phyloP scores from a whole-genome alignment of 257 asterid species.

The Ligustrum vulgare region DNA sequence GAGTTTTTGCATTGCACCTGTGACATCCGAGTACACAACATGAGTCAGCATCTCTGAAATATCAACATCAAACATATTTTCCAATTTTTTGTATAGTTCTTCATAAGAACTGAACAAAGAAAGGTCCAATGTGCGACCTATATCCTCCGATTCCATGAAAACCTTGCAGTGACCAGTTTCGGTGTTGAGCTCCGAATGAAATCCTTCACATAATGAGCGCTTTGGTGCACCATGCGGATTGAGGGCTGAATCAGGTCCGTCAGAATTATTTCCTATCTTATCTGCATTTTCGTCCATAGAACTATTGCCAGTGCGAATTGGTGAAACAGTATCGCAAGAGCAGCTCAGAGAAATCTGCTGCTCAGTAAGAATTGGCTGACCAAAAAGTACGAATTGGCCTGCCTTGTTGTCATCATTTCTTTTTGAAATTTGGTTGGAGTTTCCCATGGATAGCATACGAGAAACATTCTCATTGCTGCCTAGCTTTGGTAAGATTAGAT shows the following conservation, averaged over 20 bases:
- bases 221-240: slow-evolving; percentile 40
- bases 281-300: slow-evolving; percentile 50
- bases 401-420: slow-evolving; percentile 37
- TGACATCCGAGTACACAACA: slow-evolving; percentile 51
- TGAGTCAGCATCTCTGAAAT: slow-evolving; percentile 52
- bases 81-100: slow-evolving; percentile 55
- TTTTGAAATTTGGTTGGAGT: slow-evolving; percentile 35
- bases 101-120: slow-evolving; percentile 64
- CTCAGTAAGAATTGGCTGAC: slow-evolving; percentile 66
- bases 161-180: slow-evolving; percentile 75
- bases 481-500: slow-evolving; percentile 28
- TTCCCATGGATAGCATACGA: slow-evolving; percentile 66
- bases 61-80: slow-evolving; percentile 55
- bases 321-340: slow-evolving; percentile 50
- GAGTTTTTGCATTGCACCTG: slow-evolving; percentile 54
- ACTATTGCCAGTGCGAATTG: slow-evolving; percentile 40
- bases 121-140: slow-evolving; percentile 77
- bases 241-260: slow-evolving; percentile 47
- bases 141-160: slow-evolving; percentile 78
- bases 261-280: slow-evolving; percentile 45
- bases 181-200: slow-evolving; percentile 39
- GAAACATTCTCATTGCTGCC: slow-evolving; percentile 43
- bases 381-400: slow-evolving; percentile 65
- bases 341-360: slow-evolving; percentile 55
- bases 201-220: slow-evolving; percentile 39